Percentiles rank a stretch among this genome's conserved stretches.
Conservation (phyloP, 2,329 filamentous ascomycete species). For the Calonectria multiphialidica region DNA sequence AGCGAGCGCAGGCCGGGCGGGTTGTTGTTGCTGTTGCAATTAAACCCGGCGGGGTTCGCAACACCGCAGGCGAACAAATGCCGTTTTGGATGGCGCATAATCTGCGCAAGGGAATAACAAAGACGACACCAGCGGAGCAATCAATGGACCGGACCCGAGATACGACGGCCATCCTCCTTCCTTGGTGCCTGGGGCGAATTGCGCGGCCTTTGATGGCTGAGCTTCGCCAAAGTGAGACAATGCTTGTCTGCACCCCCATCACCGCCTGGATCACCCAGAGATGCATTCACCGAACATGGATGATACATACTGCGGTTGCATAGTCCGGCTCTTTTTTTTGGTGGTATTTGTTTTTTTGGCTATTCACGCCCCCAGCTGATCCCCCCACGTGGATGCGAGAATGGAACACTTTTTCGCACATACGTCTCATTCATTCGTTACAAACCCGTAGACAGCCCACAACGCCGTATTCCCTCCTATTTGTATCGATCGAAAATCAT, state of each 20-base stretch:
- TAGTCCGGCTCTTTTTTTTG: neutral
- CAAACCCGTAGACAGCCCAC: slow-evolving; percentile 8
- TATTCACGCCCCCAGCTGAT: neutral
- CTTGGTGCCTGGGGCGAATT: slow-evolving; percentile 7
- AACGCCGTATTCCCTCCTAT: slow-evolving; percentile 30
- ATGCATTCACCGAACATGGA: neutral
- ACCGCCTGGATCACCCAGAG: neutral
- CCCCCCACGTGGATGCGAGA: slow-evolving; percentile 7
- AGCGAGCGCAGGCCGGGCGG: neutral
- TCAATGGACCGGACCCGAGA: neutral
- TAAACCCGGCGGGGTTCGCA: neutral
- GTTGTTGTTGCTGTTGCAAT: too few relatives aligned
- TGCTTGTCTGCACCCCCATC: neutral
- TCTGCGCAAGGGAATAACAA: neutral
- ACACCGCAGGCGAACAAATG: neutral
- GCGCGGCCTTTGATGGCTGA: slow-evolving; percentile 20
- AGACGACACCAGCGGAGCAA: neutral
- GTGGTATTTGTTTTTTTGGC: neutral
- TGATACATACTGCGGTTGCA: neutral
- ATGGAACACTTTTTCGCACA: neutral
- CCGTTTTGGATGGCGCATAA: neutral
- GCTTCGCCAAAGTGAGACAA: neutral
- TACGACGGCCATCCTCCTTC: neutral
- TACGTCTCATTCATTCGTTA: slow-evolving; percentile 11
- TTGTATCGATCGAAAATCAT: slow-evolving; percentile 5